Evolutionary conservation across 306 rosid genomes (phyloP), one percentile per base, ranked within the genome.

Genomic region (Amphicarpaea edgeworthii): DNA sequence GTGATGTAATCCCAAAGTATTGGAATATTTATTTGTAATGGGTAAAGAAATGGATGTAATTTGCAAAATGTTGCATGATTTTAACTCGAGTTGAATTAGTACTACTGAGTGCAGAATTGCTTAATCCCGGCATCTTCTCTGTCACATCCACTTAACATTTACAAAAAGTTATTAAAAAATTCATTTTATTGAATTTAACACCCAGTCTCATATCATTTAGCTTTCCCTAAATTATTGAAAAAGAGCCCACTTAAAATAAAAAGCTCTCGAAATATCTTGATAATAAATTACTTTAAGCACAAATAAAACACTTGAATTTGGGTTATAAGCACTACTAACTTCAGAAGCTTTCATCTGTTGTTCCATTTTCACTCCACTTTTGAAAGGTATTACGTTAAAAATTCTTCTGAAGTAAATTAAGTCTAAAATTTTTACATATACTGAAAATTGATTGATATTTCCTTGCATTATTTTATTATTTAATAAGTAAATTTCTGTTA

Each of bases 1-100:
- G 23, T 74, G 57, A 73, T 79, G 69, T 68, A 62, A 68, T 12
- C 55, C 53, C 51, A 14, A 59, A 66, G 74, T 60, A 73, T 34
- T 72, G 67, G 69, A 34, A 69, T 73, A 63, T 73, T 38, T 73
- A 63, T 73, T 38, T 68, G 42, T 73, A 40, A 46, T 50, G 19
- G 70, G 60, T 75, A 38, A 53, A 54, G 51, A 54, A 75, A 38
- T 63, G 59, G 15, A 26, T 68, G 59, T 40, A 24, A 17, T 28
- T 72, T 65, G 10, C 51, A 49, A 28, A 46, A 41, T 68, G 41
- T 63, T 73, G 45, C 53, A 58, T 26, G n/a, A 57, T 30, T 65
- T 72, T 55, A 14, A 40, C 3, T 40, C 21, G 16, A 38, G 21
- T 64, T 71, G 47, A 34, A 34, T 12, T 16, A 16, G 68, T 42